phyloP scores from a whole-genome alignment of 2,329 filamentous ascomycete genomes.

The Moelleriella libera region DNA sequence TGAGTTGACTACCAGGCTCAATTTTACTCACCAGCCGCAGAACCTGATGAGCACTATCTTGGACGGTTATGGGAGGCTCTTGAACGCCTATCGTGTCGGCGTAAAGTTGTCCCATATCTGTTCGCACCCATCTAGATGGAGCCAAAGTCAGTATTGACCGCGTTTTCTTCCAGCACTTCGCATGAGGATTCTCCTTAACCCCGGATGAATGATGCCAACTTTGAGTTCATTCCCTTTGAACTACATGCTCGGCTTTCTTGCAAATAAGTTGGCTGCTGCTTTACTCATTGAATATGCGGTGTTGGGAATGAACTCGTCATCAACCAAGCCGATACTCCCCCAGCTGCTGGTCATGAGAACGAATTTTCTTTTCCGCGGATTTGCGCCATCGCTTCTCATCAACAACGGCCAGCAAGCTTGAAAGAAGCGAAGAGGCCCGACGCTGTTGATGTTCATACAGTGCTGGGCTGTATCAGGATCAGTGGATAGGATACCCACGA shows the following conservation, averaged over 20 bases:
- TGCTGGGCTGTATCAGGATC: constrained; percentile 1
- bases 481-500: constrained; percentile 1
- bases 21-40: constrained; percentile 4
- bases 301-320: constrained; percentile 12
- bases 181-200: constrained; percentile 4
- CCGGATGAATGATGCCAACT: constrained; percentile 16
- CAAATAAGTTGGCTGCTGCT: constrained; percentile 16
- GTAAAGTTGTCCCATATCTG: constrained; percentile 5
- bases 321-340: constrained; percentile 7
- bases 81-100: constrained; percentile 4
- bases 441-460: constrained; percentile 10
- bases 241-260: constrained; percentile 16
- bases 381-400: not conserved
- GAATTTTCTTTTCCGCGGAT: constrained; percentile 4
- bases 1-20: not conserved
- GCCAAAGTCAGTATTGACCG: not conserved
- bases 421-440: constrained; percentile 26
- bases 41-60: constrained; percentile 3
- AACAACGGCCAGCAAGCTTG: constrained; percentile 28
- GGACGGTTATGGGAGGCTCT: constrained; percentile 4
- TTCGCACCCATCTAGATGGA: constrained; percentile 5
- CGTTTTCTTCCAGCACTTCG: too few species aligned
- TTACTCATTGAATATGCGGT: constrained; percentile 31
- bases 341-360: constrained; percentile 5
- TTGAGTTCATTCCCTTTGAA: constrained; percentile 16